These are phyloP conservation scores for Arabidopsis hybrid DNA, from an alignment of 441 rosid species.

Conservation along the genomic window DNA sequence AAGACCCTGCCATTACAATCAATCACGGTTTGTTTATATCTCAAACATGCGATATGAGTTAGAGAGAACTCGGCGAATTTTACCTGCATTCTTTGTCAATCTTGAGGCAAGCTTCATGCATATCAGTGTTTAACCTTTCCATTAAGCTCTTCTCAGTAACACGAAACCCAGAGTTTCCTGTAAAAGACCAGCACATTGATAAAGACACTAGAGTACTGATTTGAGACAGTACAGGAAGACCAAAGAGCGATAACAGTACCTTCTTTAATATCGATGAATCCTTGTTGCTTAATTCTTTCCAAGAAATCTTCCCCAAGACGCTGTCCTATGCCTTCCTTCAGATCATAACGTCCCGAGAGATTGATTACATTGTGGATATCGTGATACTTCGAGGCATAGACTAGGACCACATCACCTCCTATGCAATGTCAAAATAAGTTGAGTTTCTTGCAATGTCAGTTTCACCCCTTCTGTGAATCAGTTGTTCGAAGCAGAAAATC, in stretches of 20 bases:
- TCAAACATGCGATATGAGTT: constrained; percentile 6
- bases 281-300: constrained; percentile 54
- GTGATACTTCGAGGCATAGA: constrained; percentile 68
- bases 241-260: constrained; percentile 42
- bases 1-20: constrained; percentile 46
- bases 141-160: constrained; percentile 58
- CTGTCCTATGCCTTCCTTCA: constrained; percentile 56
- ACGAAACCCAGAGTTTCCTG: constrained; percentile 51
- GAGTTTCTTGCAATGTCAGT: neutral
- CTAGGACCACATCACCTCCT: constrained; percentile 72
- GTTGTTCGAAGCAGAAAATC: neutral
- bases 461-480: neutral
- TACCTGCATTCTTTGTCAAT: constrained; percentile 68
- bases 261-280: constrained; percentile 56
- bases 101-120: constrained; percentile 61
- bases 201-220: neutral
- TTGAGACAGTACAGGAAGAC: neutral
- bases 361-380: constrained; percentile 58
- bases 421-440: constrained; percentile 20
- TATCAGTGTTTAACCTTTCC: constrained; percentile 61
- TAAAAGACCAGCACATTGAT: constrained; percentile 9
- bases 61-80: neutral
- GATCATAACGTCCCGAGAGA: constrained; percentile 66
- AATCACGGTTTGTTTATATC: neutral
- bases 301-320: constrained; percentile 57